phyloP scores from a whole-genome alignment of 2,329 filamentous ascomycete species.

The Knoxdaviesia capensis region DNA sequence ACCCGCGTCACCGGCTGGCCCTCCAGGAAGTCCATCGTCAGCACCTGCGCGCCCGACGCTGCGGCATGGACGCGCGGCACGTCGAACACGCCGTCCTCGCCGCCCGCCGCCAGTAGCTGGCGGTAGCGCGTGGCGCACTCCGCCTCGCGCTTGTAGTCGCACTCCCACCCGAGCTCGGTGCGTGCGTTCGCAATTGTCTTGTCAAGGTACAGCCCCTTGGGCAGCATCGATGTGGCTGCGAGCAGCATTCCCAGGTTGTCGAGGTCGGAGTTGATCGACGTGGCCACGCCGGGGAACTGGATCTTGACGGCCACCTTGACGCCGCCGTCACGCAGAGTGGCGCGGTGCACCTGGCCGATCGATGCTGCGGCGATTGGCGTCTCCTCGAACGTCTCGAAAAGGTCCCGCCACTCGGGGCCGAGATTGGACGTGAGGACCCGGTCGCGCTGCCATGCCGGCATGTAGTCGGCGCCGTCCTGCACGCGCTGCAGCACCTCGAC shows the following conservation, averaged over 20 bases:
- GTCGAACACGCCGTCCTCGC: slow-evolving; percentile 49
- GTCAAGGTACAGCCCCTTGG: slow-evolving; percentile 81
- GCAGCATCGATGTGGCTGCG: slow-evolving; percentile 73
- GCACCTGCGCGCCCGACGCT: slow-evolving; percentile 66
- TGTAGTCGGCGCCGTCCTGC: slow-evolving; percentile 92
- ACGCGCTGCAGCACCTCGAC: slow-evolving; percentile 83
- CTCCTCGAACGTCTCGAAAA: slow-evolving; percentile 75
- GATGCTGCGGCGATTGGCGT: slow-evolving; percentile 87
- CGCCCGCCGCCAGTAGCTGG: slow-evolving; percentile 43
- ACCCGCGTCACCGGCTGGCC: slow-evolving; percentile 74
- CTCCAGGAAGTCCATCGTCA: slow-evolving; percentile 85
- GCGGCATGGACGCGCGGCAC: slow-evolving; percentile 62
- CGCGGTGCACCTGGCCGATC: slow-evolving; percentile 88
- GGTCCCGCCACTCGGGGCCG: slow-evolving; percentile 62
- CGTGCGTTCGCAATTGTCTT: slow-evolving; percentile 95
- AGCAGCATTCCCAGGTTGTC: slow-evolving; percentile 84
- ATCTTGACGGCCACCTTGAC: slow-evolving; percentile 82
- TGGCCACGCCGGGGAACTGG: slow-evolving; percentile 88
- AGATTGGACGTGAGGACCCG: slow-evolving; percentile 63
- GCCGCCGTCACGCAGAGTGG: slow-evolving; percentile 54
- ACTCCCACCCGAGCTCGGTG: slow-evolving; percentile 87
- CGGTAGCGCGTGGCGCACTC: slow-evolving; percentile 59
- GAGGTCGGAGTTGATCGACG: slow-evolving; percentile 90
- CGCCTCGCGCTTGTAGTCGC: slow-evolving; percentile 82
- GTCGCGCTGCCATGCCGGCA: slow-evolving; percentile 86